phyloP scores from a whole-genome alignment of 139 green algal genomes.

The Chlorella vulgaris region DNA sequence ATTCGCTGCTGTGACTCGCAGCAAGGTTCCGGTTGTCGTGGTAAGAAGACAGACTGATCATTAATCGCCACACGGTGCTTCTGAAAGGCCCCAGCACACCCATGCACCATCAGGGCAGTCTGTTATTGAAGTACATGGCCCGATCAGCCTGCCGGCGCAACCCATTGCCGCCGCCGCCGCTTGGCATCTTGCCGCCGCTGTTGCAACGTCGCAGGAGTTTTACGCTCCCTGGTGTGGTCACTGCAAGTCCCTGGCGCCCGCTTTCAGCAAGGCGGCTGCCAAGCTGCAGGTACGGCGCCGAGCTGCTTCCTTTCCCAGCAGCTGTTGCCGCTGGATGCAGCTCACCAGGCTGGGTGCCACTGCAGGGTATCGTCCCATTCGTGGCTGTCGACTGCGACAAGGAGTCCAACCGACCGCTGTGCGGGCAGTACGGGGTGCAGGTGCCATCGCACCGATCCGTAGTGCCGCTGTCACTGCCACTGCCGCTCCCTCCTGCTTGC shows the following conservation, averaged over 20 bases:
- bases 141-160: neutral
- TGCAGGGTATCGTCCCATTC: conserved; percentile 38
- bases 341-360: neutral
- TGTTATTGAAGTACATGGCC: neutral
- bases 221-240: conserved; percentile 45
- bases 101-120: neutral
- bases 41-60: neutral
- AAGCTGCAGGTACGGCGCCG: conserved; percentile 24
- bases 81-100: neutral
- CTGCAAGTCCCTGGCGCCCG: conserved; percentile 50
- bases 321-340: neutral
- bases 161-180: neutral
- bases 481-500: neutral
- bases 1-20: conserved; percentile 2
- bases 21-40: conserved; percentile 21
- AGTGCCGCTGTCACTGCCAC: neutral
- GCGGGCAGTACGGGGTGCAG: conserved; percentile 28
- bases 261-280: conserved; percentile 24
- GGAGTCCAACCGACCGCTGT: conserved; percentile 42
- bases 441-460: neutral
- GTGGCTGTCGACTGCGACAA: conserved; percentile 53
- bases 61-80: neutral
- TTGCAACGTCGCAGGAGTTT: conserved; percentile 16
- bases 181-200: no score
- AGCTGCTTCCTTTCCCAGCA: neutral